These are phyloP conservation scores for Rhododendron ovatum DNA, from an alignment of 148 eudicot species.

Conservation along the genomic window DNA sequence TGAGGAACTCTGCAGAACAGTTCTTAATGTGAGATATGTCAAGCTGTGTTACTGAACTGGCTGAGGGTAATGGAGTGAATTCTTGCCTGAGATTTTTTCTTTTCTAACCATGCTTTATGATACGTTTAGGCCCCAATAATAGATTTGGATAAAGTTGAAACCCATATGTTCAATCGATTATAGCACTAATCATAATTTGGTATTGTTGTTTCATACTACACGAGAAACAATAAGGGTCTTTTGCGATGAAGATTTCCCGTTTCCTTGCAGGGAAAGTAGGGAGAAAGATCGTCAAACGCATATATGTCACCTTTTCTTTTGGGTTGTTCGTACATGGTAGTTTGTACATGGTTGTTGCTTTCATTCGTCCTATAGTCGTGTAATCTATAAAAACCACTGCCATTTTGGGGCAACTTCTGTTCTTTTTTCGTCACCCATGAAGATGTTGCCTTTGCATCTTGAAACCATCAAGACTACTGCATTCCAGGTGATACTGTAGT, in stretches of 20 bases:
- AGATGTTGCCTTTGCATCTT: not conserved
- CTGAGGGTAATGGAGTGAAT: not conserved
- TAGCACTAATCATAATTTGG: not conserved
- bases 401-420: not conserved
- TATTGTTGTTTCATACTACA: not conserved
- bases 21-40: not conserved
- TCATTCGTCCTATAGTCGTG: not conserved
- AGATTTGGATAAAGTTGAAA: not conserved
- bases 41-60: not conserved
- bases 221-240: not conserved
- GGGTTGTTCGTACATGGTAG: not conserved
- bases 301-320: no score
- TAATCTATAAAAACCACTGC: not conserved
- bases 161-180: not conserved
- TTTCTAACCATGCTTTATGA: not conserved
- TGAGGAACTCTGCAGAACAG: not conserved
- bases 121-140: not conserved
- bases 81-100: not conserved
- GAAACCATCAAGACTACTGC: not conserved
- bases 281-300: not conserved
- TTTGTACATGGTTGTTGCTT: not conserved
- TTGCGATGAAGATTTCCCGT: not conserved
- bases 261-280: not conserved
- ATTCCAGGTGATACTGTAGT: not conserved
- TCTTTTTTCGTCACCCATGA: not conserved